Conservation (phyloP, 2,329 filamentous ascomycete genomes). For the Elsinoe fawcettii region DNA sequence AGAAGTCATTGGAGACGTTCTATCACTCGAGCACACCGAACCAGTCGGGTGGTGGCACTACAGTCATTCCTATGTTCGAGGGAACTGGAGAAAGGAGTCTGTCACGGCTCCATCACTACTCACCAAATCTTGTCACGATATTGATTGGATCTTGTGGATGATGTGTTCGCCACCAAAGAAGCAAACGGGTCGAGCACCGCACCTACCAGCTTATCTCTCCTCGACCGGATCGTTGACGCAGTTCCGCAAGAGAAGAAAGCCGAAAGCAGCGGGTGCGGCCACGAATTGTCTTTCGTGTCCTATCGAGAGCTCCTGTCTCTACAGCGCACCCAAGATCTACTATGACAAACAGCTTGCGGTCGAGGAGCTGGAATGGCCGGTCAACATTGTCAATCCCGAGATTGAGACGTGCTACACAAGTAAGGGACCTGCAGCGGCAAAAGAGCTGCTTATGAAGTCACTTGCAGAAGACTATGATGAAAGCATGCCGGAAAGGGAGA, state of each 20-base stretch:
- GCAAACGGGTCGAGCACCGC: constrained; percentile 43
- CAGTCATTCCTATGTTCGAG: constrained; percentile 79
- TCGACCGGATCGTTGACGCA: constrained; percentile 71
- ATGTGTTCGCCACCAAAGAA: constrained; percentile 59
- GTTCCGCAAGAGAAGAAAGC: constrained; percentile 71
- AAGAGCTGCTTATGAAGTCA: constrained; percentile 40
- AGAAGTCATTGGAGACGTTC: constrained; percentile 69
- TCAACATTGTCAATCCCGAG: constrained; percentile 83
- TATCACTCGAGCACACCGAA: constrained; percentile 85
- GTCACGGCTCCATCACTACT: constrained; percentile 72
- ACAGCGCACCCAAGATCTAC: constrained; percentile 79
- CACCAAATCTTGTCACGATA: constrained; percentile 94
- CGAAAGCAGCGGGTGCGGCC: constrained; percentile 60
- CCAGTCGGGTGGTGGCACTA: constrained; percentile 97
- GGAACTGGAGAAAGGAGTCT: constrained; percentile 83
- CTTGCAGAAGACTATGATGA: constrained; percentile 49
- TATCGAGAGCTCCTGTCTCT: constrained; percentile 67
- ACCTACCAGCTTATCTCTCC: constrained; percentile 67
- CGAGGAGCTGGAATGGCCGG: constrained; percentile 69
- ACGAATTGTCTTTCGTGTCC: constrained; percentile 85
- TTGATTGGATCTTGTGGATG: constrained; percentile 88
- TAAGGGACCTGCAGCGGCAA: constrained; percentile 43
- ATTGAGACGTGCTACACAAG: constrained; percentile 65
- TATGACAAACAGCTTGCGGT: constrained; percentile 58
- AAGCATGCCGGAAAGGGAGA: constrained; percentile 43